These are phyloP conservation scores for Tricholoma furcatifolium DNA, from an alignment of 768 basidiomycete species.

Conservation along the genomic window DNA sequence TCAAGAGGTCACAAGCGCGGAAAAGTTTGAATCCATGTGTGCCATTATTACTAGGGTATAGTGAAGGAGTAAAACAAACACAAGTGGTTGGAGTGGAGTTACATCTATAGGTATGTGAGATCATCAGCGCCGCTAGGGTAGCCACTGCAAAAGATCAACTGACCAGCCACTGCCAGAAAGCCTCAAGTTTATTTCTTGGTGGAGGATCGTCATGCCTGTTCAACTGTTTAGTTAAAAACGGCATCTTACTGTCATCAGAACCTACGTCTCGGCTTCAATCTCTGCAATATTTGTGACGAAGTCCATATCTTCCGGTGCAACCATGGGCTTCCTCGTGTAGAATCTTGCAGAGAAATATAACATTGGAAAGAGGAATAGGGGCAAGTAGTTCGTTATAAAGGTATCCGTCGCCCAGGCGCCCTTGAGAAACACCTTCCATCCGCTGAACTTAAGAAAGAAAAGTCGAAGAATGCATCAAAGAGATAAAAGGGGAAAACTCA, in stretches of 20 bases:
- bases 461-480: background rate
- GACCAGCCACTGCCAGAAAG: conserved; percentile 81
- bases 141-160: conserved; percentile 36
- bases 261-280: conserved; percentile 63
- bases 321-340: conserved; percentile 44
- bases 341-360: conserved; percentile 63
- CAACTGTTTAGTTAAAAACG: background rate
- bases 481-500: conserved; percentile 34
- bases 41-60: background rate
- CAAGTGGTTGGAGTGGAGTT: background rate
- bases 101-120: background rate
- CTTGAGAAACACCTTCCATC: conserved; percentile 42
- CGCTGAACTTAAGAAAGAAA: conserved; percentile 34
- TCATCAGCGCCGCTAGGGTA: background rate
- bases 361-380: conserved; percentile 69
- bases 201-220: conserved; percentile 63
- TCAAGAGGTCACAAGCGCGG: too few relatives aligned
- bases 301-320: conserved; percentile 75
- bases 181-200: conserved; percentile 65
- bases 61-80: background rate
- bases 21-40: too few relatives aligned
- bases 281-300: conserved; percentile 69
- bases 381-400: conserved; percentile 88
- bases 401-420: conserved; percentile 47
- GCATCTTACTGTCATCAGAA: conserved; percentile 7